Evolutionary conservation across 495 filamentous ascomycete genomes (phyloP).

Genomic region (Lepidopterella palustris): DNA sequence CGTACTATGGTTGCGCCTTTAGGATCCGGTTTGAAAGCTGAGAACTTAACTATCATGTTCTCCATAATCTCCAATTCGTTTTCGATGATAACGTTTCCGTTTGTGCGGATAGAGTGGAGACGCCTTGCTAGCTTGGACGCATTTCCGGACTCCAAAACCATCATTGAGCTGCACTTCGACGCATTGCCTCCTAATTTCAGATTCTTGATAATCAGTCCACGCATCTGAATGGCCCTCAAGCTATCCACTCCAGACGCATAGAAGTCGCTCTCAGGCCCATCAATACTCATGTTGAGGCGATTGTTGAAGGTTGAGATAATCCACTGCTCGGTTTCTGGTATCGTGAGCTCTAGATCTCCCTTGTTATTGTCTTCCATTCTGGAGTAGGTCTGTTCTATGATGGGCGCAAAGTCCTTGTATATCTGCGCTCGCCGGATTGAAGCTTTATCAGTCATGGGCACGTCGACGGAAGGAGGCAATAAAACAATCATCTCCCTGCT

Average conservation of each 20-base stretch:
- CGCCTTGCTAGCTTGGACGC: conserved; percentile 30
- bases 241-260: conserved; percentile 27
- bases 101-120: conserved; percentile 30
- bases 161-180: conserved; percentile 5
- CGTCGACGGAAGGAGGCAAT: background rate
- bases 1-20: background rate
- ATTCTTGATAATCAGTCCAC: conserved; percentile 13
- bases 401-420: background rate
- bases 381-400: background rate
- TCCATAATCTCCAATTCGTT: conserved; percentile 37
- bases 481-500: background rate
- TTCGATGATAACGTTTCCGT: conserved; percentile 16
- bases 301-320: background rate
- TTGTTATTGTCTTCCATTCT: background rate
- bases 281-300: background rate
- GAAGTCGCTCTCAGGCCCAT: conserved; percentile 16
- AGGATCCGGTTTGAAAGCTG: background rate
- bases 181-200: conserved; percentile 5
- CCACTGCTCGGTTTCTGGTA: background rate
- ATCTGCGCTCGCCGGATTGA: background rate
- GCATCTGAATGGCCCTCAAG: conserved; percentile 26
- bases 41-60: conserved; percentile 27
- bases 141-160: conserved; percentile 25
- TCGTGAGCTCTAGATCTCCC: background rate
- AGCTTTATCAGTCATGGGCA: background rate